Base-by-base conservation (phyloP, 176 grass and related monocot species). In the Rhynchospora pubera region DNA sequence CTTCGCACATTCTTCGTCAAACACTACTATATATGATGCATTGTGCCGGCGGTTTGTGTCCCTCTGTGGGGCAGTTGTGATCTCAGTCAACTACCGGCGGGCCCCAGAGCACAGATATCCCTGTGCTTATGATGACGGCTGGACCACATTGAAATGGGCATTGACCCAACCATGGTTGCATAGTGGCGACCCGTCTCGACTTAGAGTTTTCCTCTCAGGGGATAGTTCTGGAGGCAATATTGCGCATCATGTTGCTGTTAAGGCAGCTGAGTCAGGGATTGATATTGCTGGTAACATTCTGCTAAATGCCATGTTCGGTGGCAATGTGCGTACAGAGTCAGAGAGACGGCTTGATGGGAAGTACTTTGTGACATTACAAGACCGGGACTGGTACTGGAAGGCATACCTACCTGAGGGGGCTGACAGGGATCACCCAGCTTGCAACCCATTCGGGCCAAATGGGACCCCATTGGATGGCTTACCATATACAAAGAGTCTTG, bases 361-460 rank as follows among this genome's bases (percentile, higher is more conserved):
- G 84, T 99, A 95, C 80, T 99, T 99, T 79, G 96, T 99, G 39
- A 99, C 96, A 9, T 84, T 99, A 60, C 96, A 93, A 85, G 96
- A 99, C 81, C 87, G 96, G 86, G 91, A 99, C 81, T 99, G 96
- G 96, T 99, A 99, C 89, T 99, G 96, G 96, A 99, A 93, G 84
- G 96, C 96, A 12, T 99, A 90, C 83, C 93, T 99, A 63, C 96
- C 96, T 19, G 91, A 99, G 84, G 91, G 79, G n/a, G 82, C 96
- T 2, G 93, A 99, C 71, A 80, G 96, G 79, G 96, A 99, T 73
- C 96, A 99, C 71, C 91, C 87, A n/a, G 91, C 91, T 60, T 99
- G 92, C 87, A 99, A 99, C 79, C 91, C 93, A 12, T 99, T 99
- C 46, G 96, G 96, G 2, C 93, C 96, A 19, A 99, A 93, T 34